Conservation (phyloP, 148 eudicot species). For the Diospyros kaki region DNA sequence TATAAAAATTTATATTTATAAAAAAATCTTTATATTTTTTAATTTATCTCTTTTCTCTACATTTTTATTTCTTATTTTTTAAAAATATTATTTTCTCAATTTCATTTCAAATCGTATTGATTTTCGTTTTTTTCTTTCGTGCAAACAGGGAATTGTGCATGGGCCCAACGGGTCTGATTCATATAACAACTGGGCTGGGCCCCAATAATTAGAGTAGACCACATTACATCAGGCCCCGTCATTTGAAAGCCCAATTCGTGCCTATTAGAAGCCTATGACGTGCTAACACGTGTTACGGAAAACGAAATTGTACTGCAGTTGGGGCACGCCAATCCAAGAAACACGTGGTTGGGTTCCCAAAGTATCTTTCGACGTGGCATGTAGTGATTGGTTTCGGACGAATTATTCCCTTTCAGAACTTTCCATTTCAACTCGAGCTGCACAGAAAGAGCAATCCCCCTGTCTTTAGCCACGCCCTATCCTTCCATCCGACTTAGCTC, state of each 20-base stretch:
- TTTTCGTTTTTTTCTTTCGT: no score
- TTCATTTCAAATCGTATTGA: no score
- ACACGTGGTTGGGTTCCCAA: constrained; percentile 4
- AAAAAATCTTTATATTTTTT: no score
- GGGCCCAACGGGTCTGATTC: no score
- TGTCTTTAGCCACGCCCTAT: background rate
- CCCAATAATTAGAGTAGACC: background rate
- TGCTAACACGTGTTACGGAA: background rate
- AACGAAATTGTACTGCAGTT: constrained; percentile 11
- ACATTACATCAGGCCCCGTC: background rate
- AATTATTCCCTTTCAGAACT: background rate
- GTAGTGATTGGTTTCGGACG: background rate
- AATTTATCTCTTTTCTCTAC: no score
- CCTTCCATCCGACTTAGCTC: background rate
- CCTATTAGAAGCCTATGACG: background rate
- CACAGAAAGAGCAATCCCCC: background rate
- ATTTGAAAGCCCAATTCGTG: background rate
- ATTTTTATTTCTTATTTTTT: no score
- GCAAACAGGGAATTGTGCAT: no score
- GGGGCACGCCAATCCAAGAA: constrained; percentile 3
- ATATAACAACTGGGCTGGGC: background rate
- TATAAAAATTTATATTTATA: no score
- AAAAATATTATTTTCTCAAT: no score
- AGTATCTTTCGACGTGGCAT: background rate
- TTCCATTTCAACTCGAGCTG: background rate